These are phyloP conservation scores for Fusarium marasasianum DNA, from an alignment of 2,329 filamentous ascomycete species.

Conservation along the genomic window DNA sequence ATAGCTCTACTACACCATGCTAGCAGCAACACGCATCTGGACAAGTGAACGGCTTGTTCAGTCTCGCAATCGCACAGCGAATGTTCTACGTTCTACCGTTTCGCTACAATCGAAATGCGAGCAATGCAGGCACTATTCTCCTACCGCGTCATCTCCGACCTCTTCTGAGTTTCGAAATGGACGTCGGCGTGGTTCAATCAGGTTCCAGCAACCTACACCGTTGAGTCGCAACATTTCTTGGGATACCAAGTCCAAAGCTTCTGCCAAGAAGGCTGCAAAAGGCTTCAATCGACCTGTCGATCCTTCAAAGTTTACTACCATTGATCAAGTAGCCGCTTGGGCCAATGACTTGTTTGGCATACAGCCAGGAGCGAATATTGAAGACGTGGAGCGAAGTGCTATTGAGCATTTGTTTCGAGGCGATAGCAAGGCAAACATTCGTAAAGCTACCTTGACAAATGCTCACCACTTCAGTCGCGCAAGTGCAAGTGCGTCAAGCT, in stretches of 20 bases:
- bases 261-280: slow-evolving; percentile 55
- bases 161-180: slow-evolving; percentile 55
- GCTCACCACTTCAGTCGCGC: slow-evolving; percentile 47
- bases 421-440: slow-evolving; percentile 42
- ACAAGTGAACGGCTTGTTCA: slow-evolving; percentile 43
- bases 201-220: slow-evolving; percentile 58
- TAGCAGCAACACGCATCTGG: slow-evolving; percentile 42
- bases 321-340: slow-evolving; percentile 49
- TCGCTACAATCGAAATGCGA: slow-evolving; percentile 30
- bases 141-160: slow-evolving; percentile 57
- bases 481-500: slow-evolving; percentile 29
- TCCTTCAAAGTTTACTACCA: slow-evolving; percentile 49
- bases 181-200: slow-evolving; percentile 54
- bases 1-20: slow-evolving; percentile 28
- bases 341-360: slow-evolving; percentile 50
- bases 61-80: slow-evolving; percentile 15
- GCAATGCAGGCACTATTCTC: slow-evolving; percentile 56
- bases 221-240: slow-evolving; percentile 57
- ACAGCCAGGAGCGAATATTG: slow-evolving; percentile 54
- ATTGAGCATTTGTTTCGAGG: slow-evolving; percentile 56
- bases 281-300: slow-evolving; percentile 49
- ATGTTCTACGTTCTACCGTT: slow-evolving; percentile 18
- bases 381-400: slow-evolving; percentile 56
- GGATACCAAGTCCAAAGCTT: slow-evolving; percentile 54
- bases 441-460: slow-evolving; percentile 46